phyloP scores from a whole-genome alignment of 148 eudicot species.

The Simmondsia chinensis region DNA sequence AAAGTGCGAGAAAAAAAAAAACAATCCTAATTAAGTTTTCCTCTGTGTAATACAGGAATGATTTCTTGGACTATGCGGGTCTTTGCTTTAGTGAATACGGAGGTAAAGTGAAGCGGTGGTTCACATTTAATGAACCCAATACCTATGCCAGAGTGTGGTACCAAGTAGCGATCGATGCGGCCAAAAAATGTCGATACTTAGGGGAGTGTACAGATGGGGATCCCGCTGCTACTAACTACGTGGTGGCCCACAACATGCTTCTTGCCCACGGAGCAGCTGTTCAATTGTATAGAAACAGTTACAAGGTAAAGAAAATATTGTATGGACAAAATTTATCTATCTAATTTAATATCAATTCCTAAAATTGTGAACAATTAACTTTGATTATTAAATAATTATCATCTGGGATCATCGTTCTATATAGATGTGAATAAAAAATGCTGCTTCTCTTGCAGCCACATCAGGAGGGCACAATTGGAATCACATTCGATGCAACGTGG shows the following conservation, averaged over 20 bases:
- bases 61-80: slow-evolving; percentile 27
- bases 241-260: slow-evolving; percentile 20
- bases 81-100: slow-evolving; percentile 31
- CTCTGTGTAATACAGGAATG: slow-evolving; percentile 34
- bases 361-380: neutral
- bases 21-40: too few species aligned
- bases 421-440: too few species aligned
- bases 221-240: slow-evolving; percentile 28
- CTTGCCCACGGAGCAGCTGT: slow-evolving; percentile 27
- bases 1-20: neutral
- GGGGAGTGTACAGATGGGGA: slow-evolving; percentile 27
- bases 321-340: neutral
- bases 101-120: slow-evolving; percentile 30
- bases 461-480: too few species aligned
- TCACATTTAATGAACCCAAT: slow-evolving; percentile 24
- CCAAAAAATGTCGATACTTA: slow-evolving; percentile 26
- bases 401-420: too few species aligned
- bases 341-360: neutral
- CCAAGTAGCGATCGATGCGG: slow-evolving; percentile 16
- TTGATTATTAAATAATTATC: too few species aligned
- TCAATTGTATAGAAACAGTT: slow-evolving; percentile 22
- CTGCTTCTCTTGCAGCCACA: too few species aligned
- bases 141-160: slow-evolving; percentile 17
- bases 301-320: slow-evolving; percentile 11
- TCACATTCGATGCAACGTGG: slow-evolving; percentile 18